These are phyloP conservation scores for Chlamydomonas urium DNA, from an alignment of 139 green algal genomes.

Conservation along the genomic window DNA sequence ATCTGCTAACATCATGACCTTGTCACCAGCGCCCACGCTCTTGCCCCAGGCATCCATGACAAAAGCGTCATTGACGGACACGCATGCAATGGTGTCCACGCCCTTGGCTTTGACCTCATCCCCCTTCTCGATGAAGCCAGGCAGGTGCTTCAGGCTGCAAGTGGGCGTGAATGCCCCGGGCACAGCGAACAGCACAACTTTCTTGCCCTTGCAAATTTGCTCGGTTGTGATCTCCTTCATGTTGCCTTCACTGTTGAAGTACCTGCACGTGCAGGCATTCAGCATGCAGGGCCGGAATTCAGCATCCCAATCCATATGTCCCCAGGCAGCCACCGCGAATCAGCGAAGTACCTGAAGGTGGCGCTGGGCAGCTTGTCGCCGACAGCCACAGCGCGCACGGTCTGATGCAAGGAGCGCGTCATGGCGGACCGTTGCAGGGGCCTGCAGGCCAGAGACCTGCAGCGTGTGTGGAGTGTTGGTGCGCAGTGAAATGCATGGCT, in stretches of 20 bases:
- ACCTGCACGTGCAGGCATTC: constrained; percentile 58
- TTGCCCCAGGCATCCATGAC: constrained; percentile 97
- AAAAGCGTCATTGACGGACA: constrained; percentile 96
- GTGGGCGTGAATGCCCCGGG: constrained; percentile 90
- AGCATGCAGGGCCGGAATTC: no score
- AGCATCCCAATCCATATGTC: no score
- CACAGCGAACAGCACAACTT: constrained; percentile 90
- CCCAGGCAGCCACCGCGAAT: no score
- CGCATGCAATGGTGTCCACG: constrained; percentile 89
- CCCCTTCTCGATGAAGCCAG: constrained; percentile 86
- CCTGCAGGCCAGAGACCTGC: no score
- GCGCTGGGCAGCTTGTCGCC: constrained; percentile 58
- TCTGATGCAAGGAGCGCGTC: constrained; percentile 7
- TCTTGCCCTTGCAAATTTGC: constrained; percentile 82
- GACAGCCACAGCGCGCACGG: constrained; percentile 37
- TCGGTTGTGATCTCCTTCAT: constrained; percentile 73
- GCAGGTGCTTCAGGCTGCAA: constrained; percentile 89
- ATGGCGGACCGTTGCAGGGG: no score
- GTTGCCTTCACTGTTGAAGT: constrained; percentile 78
- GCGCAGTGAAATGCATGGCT: no score
- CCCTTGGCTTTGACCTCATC: constrained; percentile 90
- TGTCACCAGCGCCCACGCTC: constrained; percentile 65
- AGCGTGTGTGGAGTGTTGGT: no score
- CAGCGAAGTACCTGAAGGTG: constrained; percentile 55
- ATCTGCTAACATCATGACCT: constrained; percentile 94